Evolutionary conservation across 495 filamentous ascomycete genomes (phyloP).

Genomic region (Beverwykella pulmonaria): DNA sequence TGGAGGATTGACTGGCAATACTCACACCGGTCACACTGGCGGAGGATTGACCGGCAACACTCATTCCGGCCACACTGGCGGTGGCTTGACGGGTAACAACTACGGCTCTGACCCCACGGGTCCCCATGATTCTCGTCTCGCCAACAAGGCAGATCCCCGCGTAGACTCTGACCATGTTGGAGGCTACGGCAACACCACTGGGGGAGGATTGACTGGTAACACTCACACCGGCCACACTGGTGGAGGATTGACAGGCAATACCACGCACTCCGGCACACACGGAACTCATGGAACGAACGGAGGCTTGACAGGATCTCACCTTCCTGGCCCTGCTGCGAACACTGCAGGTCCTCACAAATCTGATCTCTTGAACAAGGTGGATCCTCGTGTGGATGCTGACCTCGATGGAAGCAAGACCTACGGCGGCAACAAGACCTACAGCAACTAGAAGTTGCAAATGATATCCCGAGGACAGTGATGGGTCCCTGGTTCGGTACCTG

Average conservation of each 20-base stretch:
- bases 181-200: conserved; percentile 38
- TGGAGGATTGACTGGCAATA: conserved; percentile 10
- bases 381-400: conserved; percentile 57
- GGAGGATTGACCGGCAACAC: conserved; percentile 5
- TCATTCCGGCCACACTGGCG: conserved; percentile 9
- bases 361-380: conserved; percentile 49
- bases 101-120: conserved; percentile 35
- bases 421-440: conserved; percentile 37
- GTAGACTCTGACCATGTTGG: conserved; percentile 52
- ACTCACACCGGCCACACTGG: neutral
- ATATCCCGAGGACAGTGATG: neutral
- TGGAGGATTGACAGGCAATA: neutral
- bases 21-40: conserved; percentile 3
- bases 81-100: too few relatives aligned
- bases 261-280: conserved; percentile 13
- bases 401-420: conserved; percentile 40
- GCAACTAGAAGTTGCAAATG: neutral
- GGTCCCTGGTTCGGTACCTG: too few relatives aligned
- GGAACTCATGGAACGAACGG: neutral
- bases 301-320: conserved; percentile 12
- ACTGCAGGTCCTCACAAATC: conserved; percentile 57
- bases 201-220: conserved; percentile 1
- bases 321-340: conserved; percentile 39
- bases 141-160: conserved; percentile 55
- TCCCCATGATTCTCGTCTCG: conserved; percentile 48